Percentiles rank a stretch among this genome's conserved stretches.
Conservation (phyloP, 139 green algal genomes). For the Asterochloris erici region DNA sequence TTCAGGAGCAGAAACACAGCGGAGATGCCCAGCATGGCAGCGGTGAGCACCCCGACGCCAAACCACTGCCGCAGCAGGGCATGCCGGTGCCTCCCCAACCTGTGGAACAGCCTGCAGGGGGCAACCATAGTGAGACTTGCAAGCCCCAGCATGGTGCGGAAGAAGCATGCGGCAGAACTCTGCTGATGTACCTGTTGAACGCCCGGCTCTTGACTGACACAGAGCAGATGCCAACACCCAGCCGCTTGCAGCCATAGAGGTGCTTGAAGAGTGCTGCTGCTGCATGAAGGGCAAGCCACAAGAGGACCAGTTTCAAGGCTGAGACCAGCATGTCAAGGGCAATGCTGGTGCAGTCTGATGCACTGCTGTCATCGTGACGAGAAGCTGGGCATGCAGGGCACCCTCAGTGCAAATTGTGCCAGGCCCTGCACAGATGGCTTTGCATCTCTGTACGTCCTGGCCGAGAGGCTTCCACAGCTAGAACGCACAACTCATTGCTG, state of each 20-base stretch:
- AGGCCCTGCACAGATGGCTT: too few relatives aligned
- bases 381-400: too few relatives aligned
- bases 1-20: conserved; percentile 13
- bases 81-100: conserved; percentile 14
- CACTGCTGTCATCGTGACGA: too few relatives aligned
- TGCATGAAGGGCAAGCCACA: conserved; percentile 8
- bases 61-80: conserved; percentile 21
- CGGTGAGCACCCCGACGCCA: conserved; percentile 13
- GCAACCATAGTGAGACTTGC: not conserved
- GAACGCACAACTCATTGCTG: too few relatives aligned
- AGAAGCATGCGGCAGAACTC: not conserved
- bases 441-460: too few relatives aligned
- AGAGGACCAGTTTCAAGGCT: too few relatives aligned
- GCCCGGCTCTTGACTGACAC: not conserved
- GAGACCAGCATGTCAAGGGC: too few relatives aligned
- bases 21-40: conserved; percentile 22
- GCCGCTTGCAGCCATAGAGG: not conserved
- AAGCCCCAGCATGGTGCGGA: not conserved
- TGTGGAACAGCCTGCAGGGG: conserved; percentile 12
- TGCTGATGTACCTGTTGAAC: not conserved
- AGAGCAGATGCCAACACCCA: conserved; percentile 6
- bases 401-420: too few relatives aligned
- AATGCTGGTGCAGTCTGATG: too few relatives aligned
- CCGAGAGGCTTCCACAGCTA: too few relatives aligned
- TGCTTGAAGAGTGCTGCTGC: conserved; percentile 7